Base-by-base conservation (phyloP, 202 grass and related monocot species). In the Dendrocalamus latiflorus region DNA sequence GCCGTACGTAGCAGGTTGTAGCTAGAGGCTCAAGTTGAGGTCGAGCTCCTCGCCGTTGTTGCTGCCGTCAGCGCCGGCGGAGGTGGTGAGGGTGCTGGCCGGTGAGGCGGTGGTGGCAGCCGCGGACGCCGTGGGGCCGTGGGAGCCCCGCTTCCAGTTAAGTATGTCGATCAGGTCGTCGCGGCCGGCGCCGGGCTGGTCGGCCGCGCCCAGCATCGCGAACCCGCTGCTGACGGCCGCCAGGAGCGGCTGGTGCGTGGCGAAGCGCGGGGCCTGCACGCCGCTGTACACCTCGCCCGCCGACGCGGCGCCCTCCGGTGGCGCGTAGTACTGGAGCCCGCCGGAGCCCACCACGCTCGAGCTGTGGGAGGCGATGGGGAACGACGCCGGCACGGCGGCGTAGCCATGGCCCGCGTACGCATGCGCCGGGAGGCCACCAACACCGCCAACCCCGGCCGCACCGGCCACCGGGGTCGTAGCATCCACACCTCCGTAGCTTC, bases 141-240 rank as follows among this genome's bases (percentile, higher is more conserved):
- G 81, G 49, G 82, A 90, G 41, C 89, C 94, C 79, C 94, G 81
- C 78, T 75, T 86, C 94, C 94, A 97, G 83, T 97, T 97, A 45
- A 93, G 91, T 65, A 93, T 66, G 77, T 90, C 94, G 70, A 93
- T 88, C 74, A 94, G 44, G 72, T 93, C 87, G 47, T 94, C 85
- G 50, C 76, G 81, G 9, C 75, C 85, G 45, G 85, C 88, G 33
- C 82, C 56, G 1, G 85, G 85, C 34, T 64, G 47, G 18, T n/a
- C n/a, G n/a, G n/a, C n/a, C n/a, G n/a, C n/a, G n/a, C n/a, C n/a
- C n/a, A n/a, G n/a, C n/a, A n/a, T 89, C 84, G 77, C 86, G 16
- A 75, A 59, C 61, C 83, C 53, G 83, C 57, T 77, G 75, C 84
- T 78, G 5, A 62, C 63, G 1, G 83, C 21, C 6, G 77, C 65